Base-by-base conservation (phyloP, 2,329 filamentous ascomycete genomes). In the Tolypocladium paradoxum region DNA sequence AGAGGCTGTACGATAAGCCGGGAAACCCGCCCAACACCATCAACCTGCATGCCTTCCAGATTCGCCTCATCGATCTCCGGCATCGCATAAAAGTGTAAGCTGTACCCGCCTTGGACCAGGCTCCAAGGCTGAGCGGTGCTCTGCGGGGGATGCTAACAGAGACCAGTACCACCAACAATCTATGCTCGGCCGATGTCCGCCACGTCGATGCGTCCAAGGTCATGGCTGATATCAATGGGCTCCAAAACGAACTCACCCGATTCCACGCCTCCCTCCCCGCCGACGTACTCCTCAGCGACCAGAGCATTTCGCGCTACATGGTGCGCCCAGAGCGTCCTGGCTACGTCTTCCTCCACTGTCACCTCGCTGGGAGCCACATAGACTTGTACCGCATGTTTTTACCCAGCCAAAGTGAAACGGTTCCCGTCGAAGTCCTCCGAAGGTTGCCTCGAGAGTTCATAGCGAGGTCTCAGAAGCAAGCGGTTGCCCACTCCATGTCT, bases 301-400 rank as follows among this genome's bases (percentile, higher is more conserved):
- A 64, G 45, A 70, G 64, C 50, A 65, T 70, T 20, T 54, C 58
- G 24, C 61, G 58, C 45, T 69, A 66, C 51, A 62, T 70, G 29
- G 57, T 57, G 3, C 62, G 63, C 2, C 53, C 62, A 4, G 61
- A 71, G 43, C 61, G 66, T 24, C 58, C 62, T 6, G 67, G 66
- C 27, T 73, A 69, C 47, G 62, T 70, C 34, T 69, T 68, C 56
- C 61, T 73, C 29, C 69, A 72, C 56, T 66, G 65, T 1, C 64
- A 66, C 49, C 60, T 72, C 20, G 66, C 65, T 29, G 62, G 65
- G 7, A 62, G 67, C 37, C 68, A 73, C 51, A 64, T 72, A 14
- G 69, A 73, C 34, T 57, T 73, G 7, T 73, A 73, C 53, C 64
- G 70, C 12, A 70, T 71, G 53, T 64, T 67, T 16, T 58, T 73